Evolutionary conservation across 495 filamentous ascomycete genomes (phyloP), one percentile per base, ranked within the genome.

Genomic region (Penicillium paradoxum): DNA sequence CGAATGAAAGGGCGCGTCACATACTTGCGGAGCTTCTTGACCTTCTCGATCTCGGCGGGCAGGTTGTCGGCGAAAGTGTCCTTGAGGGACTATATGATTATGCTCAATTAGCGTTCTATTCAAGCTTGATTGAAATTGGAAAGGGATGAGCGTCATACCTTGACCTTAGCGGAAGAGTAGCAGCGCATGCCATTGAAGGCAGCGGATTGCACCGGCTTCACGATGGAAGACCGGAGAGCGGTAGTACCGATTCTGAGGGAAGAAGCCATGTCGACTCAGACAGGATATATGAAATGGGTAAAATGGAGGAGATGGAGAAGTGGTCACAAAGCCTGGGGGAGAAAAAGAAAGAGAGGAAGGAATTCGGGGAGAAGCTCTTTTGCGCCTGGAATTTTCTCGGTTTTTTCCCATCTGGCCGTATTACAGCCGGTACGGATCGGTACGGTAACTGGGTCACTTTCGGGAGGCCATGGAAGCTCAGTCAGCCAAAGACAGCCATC

Each of bases 11-110:
- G 38, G 44, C 36, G 46, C 45, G 58, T 38, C 57, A 63, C 85
- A 68, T 84, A 95, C 90, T 96, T 96, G 68, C 89, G 79, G 63
- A 99, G 82, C 69, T 90, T 86, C 89, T 97, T 99, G 76, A 99
- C 91, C 83, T 97, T 88, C 76, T 99, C 95, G 73, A 96, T 87
- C 82, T 97, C 91, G 67, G 83, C 88, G 55, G 93, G 93, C 47
- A 98, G 82, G 66, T 89, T 85, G 70, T 91, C 93, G 66, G 92
- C 91, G 71, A 99, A 99, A 70, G 89, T 91, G 65, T 99, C 93
- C 80, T 99, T 99, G 68, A 99, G 78, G 56, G 91, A 90, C 95
- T 98, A 36, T 54, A 27, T 25, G 5, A 25, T 45, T 9, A 22
- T 14, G 39, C 17, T 11, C 17, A 1, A 40, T 65, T 57, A 61